Evolutionary conservation across 345 rosid species (phyloP).

Genomic region (Brassica juncea): DNA sequence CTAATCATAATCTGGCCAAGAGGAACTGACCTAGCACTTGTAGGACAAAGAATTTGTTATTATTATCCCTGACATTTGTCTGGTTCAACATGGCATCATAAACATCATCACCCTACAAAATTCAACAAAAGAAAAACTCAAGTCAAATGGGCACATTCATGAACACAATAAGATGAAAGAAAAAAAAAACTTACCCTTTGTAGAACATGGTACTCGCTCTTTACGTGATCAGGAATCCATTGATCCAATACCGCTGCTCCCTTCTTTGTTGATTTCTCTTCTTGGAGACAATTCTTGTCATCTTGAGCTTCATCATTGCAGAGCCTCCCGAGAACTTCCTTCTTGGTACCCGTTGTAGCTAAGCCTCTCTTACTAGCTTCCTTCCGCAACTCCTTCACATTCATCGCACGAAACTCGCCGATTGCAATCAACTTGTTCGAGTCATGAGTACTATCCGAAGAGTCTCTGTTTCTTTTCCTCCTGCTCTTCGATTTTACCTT

Average conservation of each 20-base stretch:
- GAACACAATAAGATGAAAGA: background rate
- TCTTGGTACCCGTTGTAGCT: constrained; percentile 64
- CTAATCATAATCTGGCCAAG: background rate
- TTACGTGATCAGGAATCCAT: constrained; percentile 74
- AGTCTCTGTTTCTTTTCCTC: constrained; percentile 50
- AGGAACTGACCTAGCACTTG: constrained; percentile 72
- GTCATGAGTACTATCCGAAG: constrained; percentile 32
- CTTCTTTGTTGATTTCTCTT: constrained; percentile 57
- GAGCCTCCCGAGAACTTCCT: constrained; percentile 63
- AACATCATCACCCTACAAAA: constrained; percentile 66
- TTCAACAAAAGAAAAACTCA: background rate
- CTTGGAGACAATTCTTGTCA: background rate
- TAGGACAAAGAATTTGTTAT: constrained; percentile 79
- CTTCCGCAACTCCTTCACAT: constrained; percentile 68
- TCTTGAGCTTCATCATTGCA: constrained; percentile 47
- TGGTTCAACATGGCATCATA: constrained; percentile 90
- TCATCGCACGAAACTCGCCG: constrained; percentile 58
- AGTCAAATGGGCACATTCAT: constrained; percentile 18
- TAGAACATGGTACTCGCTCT: constrained; percentile 73
- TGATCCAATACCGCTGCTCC: constrained; percentile 84
- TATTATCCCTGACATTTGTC: constrained; percentile 71
- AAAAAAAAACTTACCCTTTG: constrained; percentile 38
- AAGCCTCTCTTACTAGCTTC: constrained; percentile 61
- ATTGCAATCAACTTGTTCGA: constrained; percentile 50
- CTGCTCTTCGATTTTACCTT: constrained; percentile 34